phyloP scores from a whole-genome alignment of 176 grass and related monocot species.

The Panicum miliaceum region DNA sequence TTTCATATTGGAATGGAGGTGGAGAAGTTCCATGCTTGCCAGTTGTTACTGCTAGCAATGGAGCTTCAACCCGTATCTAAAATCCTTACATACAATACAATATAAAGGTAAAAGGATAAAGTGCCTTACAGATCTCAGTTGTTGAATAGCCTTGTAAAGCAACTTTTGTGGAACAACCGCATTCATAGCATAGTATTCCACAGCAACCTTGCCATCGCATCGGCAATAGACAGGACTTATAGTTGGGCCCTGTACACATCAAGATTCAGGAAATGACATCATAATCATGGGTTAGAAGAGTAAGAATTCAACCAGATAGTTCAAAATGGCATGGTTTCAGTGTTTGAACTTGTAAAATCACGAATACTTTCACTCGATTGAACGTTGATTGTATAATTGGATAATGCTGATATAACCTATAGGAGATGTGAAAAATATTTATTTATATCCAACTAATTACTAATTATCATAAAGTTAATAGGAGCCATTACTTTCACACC shows the following conservation, averaged over 20 bases:
- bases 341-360: background rate
- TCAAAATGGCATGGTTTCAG: background rate
- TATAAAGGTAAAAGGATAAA: background rate
- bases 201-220: conserved; percentile 56
- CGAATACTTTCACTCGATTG: background rate
- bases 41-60: background rate
- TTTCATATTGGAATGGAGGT: background rate
- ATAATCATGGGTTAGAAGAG: conserved; percentile 7
- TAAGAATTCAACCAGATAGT: background rate
- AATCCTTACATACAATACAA: background rate
- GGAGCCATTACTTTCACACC: background rate
- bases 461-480: background rate
- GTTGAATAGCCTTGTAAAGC: conserved; percentile 91
- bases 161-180: conserved; percentile 81
- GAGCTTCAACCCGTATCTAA: background rate
- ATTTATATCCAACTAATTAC: background rate
- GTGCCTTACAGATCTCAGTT: conserved; percentile 84
- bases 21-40: background rate
- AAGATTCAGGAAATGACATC: conserved; percentile 42
- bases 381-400: background rate
- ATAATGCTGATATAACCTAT: background rate
- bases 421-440: conserved; percentile 12
- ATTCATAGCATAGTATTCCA: conserved; percentile 89
- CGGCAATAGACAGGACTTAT: conserved; percentile 82
- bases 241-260: conserved; percentile 85